phyloP scores from a whole-genome alignment of 257 asterid genomes.

The Salvia splendens region DNA sequence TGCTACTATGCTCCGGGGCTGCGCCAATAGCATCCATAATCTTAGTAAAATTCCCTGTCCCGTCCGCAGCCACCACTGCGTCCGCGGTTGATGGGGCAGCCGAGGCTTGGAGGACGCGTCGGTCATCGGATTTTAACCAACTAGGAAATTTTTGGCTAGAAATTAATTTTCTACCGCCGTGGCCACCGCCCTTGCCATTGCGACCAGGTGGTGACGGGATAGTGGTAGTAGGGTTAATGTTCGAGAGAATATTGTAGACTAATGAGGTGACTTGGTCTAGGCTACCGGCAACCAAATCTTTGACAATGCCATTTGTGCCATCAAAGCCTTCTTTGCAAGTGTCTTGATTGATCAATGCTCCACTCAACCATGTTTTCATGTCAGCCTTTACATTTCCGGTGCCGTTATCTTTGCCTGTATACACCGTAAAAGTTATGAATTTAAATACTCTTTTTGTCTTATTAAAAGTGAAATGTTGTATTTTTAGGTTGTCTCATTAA shows the following conservation, averaged over 20 bases:
- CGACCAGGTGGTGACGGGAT: not conserved
- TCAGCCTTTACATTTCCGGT: slow-evolving; percentile 49
- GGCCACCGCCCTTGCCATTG: slow-evolving; percentile 14
- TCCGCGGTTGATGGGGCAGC: slow-evolving; percentile 31
- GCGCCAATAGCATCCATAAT: slow-evolving; percentile 51
- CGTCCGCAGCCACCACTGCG: slow-evolving; percentile 58
- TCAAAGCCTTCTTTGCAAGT: slow-evolving; percentile 61
- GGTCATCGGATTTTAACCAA: slow-evolving; percentile 44
- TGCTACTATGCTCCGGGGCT: slow-evolving; percentile 41
- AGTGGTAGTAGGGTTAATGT: slow-evolving; percentile 29
- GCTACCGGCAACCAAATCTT: slow-evolving; percentile 28
- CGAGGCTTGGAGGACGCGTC: slow-evolving; percentile 38
- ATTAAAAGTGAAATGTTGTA: too few species aligned
- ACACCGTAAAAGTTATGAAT: not conserved
- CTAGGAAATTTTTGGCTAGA: slow-evolving; percentile 29
- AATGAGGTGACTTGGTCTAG: slow-evolving; percentile 41
- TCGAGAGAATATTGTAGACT: slow-evolving; percentile 36
- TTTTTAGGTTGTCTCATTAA: too few species aligned
- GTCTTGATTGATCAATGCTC: slow-evolving; percentile 54
- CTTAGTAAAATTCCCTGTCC: slow-evolving; percentile 44
- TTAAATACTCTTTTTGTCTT: too few species aligned
- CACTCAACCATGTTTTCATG: slow-evolving; percentile 61
- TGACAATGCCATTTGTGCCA: slow-evolving; percentile 36
- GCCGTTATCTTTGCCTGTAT: slow-evolving; percentile 43
- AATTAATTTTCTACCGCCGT: slow-evolving; percentile 30